These are phyloP conservation scores for Deinandra increscens DNA, from an alignment of 129 eudicot genomes.

Conservation along the genomic window DNA sequence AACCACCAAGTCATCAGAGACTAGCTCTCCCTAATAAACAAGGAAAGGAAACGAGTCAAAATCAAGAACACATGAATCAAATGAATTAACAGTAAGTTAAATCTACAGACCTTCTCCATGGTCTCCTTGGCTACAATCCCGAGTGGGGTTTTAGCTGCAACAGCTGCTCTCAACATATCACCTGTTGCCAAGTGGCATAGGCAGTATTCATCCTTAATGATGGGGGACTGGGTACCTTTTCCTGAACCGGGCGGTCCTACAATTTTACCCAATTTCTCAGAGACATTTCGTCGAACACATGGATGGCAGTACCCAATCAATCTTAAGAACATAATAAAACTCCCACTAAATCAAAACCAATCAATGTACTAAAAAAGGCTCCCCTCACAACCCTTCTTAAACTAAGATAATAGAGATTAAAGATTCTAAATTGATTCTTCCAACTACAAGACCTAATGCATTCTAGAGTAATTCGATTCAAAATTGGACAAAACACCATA, in stretches of 20 bases:
- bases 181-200: slow-evolving; percentile 96
- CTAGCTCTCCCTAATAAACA: slow-evolving; percentile 71
- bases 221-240: slow-evolving; percentile 90
- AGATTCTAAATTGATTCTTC: slow-evolving; percentile 1
- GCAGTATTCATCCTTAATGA: slow-evolving; percentile 88
- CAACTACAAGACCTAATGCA: not conserved
- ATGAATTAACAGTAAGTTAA: not conserved
- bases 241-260: slow-evolving; percentile 99
- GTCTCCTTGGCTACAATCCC: slow-evolving; percentile 92
- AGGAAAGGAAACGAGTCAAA: not conserved
- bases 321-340: slow-evolving; percentile 18
- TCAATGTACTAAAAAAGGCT: not conserved
- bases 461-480: not conserved
- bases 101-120: slow-evolving; percentile 68
- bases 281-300: slow-evolving; percentile 5
- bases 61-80: not conserved
- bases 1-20: slow-evolving; percentile 89
- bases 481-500: not conserved
- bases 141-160: slow-evolving; percentile 85
- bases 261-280: slow-evolving; percentile 20
- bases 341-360: not conserved
- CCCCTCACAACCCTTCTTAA: not conserved
- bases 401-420: not conserved
- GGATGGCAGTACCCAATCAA: not conserved
- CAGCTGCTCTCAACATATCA: slow-evolving; percentile 96